A percentile compares a stretch with the other conserved stretches of the same genome.
Conservation (phyloP, 371 early-diverging fungal genomes). For the Vairimorpha apis region DNA sequence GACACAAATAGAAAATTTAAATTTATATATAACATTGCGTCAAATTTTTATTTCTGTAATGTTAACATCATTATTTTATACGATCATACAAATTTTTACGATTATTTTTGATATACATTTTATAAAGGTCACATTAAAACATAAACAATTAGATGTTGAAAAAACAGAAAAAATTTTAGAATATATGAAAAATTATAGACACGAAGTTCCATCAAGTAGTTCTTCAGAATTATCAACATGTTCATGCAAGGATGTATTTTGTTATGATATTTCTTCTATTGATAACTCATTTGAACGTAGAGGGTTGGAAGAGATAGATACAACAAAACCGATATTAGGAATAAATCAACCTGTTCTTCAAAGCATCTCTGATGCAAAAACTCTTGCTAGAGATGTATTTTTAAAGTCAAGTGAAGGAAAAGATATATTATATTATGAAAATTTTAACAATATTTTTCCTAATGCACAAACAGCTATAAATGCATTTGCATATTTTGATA, state of each 20-base stretch:
- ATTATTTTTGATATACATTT: slow-evolving; percentile 56
- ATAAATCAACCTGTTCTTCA: slow-evolving; percentile 54
- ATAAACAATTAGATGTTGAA: slow-evolving; percentile 57
- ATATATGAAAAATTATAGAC: slow-evolving; percentile 57
- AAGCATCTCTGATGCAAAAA: slow-evolving; percentile 51
- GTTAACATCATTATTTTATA: slow-evolving; percentile 46
- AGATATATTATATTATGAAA: slow-evolving; percentile 48
- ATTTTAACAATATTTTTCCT: slow-evolving; percentile 61
- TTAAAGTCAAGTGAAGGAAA: slow-evolving; percentile 44
- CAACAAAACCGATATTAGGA: slow-evolving; percentile 1
- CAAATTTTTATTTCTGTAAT: slow-evolving; percentile 45
- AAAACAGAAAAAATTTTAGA: slow-evolving; percentile 58
- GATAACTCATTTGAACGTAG: not conserved
- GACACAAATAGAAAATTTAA: slow-evolving; percentile 17
- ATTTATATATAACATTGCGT: slow-evolving; percentile 8
- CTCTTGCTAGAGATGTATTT: slow-evolving; percentile 61
- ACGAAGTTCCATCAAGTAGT: slow-evolving; percentile 39
- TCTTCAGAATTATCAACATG: not conserved
- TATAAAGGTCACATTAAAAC: slow-evolving; percentile 46
- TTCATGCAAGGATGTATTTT: slow-evolving; percentile 41
- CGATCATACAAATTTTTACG: slow-evolving; percentile 36
- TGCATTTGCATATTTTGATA: slow-evolving; percentile 62
- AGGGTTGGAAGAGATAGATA: slow-evolving; percentile 26
- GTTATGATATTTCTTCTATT: not conserved
- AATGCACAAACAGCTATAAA: slow-evolving; percentile 55